Evolutionary conservation across 768 basidiomycete genomes (phyloP), one percentile per base, ranked within the genome.

Genomic region (Phylloporus rhodoxanthus): DNA sequence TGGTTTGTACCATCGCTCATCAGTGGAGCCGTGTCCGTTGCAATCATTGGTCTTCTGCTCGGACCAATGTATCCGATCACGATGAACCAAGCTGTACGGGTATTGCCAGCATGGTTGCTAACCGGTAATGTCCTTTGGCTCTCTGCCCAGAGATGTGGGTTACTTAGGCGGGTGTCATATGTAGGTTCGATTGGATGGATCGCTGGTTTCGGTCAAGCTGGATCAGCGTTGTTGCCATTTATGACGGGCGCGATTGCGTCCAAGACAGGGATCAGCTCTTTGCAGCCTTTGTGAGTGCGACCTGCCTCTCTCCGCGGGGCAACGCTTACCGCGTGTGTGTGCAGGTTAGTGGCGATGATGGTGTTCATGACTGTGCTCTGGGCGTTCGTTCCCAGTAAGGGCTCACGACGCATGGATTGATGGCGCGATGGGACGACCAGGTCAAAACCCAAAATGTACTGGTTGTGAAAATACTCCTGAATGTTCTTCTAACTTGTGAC

Each of bases 81-180:
- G 8, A 81, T 91, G 79, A 87, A 85, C 60, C 78, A 85, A 38
- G 70, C 83, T 1, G 76, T 80, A 6, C 74, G 80, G 2, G 72
- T 90, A 45, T 66, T 93, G 8, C 91, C 90, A 6, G 73, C 74
- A 8, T 83, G 82, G 75, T 72, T 92, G 8, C 72, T 89, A 20
- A 75, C 75, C 0, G 80, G 79, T 36, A 45, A 52, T 3, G 2
- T 38, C 17, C 15, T 15, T 11, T 26, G 23, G 10, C 17, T 25
- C 17, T 28, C 29, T 13, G 5, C 20, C 20, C 2, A 15, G 20
- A 8, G 40, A 19, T 36, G 34, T 30, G 29, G 4, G 17, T 19
- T 15, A 26, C 34, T 55, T 33, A 52, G 33, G 8, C 6, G 3
- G 9, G 26, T 28, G 8, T 19, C 41, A 26, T 74, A 29, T 29